Base-by-base conservation (phyloP, 768 basidiomycete species). In the Mycena albidolilacea region DNA sequence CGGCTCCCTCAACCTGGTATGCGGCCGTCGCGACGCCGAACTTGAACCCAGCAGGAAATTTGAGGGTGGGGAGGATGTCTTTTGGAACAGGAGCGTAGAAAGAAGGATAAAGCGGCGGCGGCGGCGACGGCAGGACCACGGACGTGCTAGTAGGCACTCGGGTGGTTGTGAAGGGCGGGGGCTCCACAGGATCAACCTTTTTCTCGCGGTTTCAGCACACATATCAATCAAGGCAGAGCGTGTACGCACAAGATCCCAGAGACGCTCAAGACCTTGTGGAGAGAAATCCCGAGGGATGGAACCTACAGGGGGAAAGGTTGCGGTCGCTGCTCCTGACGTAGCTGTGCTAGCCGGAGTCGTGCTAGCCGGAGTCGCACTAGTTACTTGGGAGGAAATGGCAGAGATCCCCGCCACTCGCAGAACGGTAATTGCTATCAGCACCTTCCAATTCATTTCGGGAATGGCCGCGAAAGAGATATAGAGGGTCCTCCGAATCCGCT, bases 11-110 rank as follows among this genome's bases (percentile, higher is more conserved):
- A 37, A 88, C 87, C 73, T 89, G 88, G 74, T 87, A 88, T 9
- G 88, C 85, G 30, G 87, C 87, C 0, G 88, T 88, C 5, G 87
- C 87, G 12, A 88, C 87, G 37, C 88, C 88, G 72, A 88, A 88
- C 55, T 85, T 81, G 79, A 89, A 89, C 0, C 82, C 86, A 23
- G 83, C 77, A 0, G 88, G 88, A 19, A 88, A 81, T 65, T 84
- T 86, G 64, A 87, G 79, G 37, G 84, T 78, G 3, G 86, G 84
- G 39, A 88, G 78, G 39, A 88, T 82, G 64, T 85, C 79, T 59
- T 84, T 82, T 2, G 88, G 87, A 6, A 78, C 74, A 9, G 85
- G 85, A 5, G 87, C 79, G 71, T 83, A 88, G 84, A 86, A 88
- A 1, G 83, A 77, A 0, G 87, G 87, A 67, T 87, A 88, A 3